A percentile compares a stretch with the other conserved stretches of the same genome.
phyloP scores from a whole-genome alignment of 1,139 yeast genomes.

The Spencermartinsiella ligniputridi region DNA sequence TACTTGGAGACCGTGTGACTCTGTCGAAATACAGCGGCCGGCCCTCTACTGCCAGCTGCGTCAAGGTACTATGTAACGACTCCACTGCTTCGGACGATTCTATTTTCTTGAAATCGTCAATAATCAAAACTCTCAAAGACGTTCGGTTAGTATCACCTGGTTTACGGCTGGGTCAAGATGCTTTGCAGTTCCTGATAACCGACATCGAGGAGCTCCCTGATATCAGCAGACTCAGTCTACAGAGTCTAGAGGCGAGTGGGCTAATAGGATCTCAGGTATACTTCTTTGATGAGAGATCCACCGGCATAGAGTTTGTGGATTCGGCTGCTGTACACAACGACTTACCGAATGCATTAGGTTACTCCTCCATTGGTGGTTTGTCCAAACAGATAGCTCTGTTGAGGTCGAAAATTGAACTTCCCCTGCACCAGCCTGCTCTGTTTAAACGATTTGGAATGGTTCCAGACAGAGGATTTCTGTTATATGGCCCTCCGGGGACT shows the following conservation, averaged over 20 bases:
- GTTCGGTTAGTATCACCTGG: conserved; percentile 21
- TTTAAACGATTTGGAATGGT: conserved; percentile 88
- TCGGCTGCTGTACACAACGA: conserved; percentile 22
- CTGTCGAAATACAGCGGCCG: conserved; percentile 44
- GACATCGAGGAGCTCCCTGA: conserved; percentile 34
- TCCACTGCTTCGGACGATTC: conserved; percentile 13
- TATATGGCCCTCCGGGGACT: conserved; percentile 98
- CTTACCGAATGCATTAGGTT: conserved; percentile 35
- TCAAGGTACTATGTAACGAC: conserved; percentile 32
- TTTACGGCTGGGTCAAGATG: conserved; percentile 22
- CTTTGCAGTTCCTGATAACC: conserved; percentile 27
- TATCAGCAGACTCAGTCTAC: conserved; percentile 33
- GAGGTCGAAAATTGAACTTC: conserved; percentile 69
- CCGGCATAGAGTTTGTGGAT: neutral
- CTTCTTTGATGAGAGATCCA: conserved; percentile 37
- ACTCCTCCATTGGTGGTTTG: conserved; percentile 73
- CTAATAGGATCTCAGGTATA: conserved; percentile 11
- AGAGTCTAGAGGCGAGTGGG: conserved; percentile 14
- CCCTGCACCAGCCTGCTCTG: conserved; percentile 70
- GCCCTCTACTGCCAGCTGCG: conserved; percentile 46
- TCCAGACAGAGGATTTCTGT: conserved; percentile 74
- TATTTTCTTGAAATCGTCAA: conserved; percentile 17
- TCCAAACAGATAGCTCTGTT: conserved; percentile 56
- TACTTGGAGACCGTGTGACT: conserved; percentile 69
- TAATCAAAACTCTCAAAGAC: conserved; percentile 20